phyloP scores from a whole-genome alignment of 2,329 filamentous ascomycete genomes.

The Boeremia exigua region DNA sequence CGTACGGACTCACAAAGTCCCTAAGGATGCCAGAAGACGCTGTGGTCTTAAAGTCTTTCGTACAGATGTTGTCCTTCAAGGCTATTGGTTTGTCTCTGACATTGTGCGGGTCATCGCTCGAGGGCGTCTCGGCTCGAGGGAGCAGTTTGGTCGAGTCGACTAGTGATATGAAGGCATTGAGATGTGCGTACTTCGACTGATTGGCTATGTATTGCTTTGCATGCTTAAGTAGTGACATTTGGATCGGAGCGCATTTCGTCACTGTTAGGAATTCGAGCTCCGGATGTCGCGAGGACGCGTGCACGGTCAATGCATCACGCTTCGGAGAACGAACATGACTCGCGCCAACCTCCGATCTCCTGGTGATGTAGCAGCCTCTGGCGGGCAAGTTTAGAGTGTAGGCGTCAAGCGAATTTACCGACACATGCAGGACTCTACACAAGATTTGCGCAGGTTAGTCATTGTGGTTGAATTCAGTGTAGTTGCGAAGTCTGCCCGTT shows the following conservation, averaged over 20 bases:
- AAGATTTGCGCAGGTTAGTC: background rate
- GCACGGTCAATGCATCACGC: conserved; percentile 7
- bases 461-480: no score
- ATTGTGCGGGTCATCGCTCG: conserved; percentile 3
- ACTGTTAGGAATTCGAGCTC: conserved; percentile 13
- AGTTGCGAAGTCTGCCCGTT: background rate
- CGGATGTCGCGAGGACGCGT: conserved; percentile 10
- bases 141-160: conserved; percentile 30
- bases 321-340: conserved; percentile 3
- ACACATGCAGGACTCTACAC: background rate
- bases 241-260: conserved; percentile 31
- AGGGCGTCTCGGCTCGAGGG: conserved; percentile 25
- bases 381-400: background rate
- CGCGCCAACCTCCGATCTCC: background rate
- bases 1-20: conserved; percentile 75
- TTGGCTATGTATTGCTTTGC: conserved; percentile 46
- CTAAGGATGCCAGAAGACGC: conserved; percentile 78
- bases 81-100: conserved; percentile 49
- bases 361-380: background rate
- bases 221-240: conserved; percentile 49
- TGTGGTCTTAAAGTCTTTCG: conserved; percentile 65
- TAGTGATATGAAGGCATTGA: conserved; percentile 49
- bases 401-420: background rate
- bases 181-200: conserved; percentile 36
- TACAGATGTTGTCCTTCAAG: conserved; percentile 61